Evolutionary conservation across 177 flowering plant species (phyloP), one percentile per base, ranked within the genome.

Genomic region (Vitis hybrid): DNA sequence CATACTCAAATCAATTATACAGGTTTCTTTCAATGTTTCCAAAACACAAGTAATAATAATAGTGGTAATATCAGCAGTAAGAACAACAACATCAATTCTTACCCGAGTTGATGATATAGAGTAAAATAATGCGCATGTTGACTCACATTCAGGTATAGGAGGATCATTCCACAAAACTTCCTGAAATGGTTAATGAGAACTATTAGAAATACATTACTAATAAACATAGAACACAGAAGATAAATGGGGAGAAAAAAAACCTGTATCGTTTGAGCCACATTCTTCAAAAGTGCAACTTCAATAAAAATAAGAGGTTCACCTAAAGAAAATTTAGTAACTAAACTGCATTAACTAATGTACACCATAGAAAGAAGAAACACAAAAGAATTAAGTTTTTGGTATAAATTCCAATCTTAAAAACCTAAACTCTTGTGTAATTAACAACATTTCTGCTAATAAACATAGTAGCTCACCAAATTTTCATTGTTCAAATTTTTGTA

Each of bases 51-150:
- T 39, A 39, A 39, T 39, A 39, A 39, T 39, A 39, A 8, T 6
- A 6, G 48, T 39, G 48, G 2, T 39, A 30, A 30, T 30, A 39
- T 39, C 48, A 39, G 48, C 48, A 39, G 48, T 39, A 39, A 39
- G 30, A 17, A 64, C 51, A 61, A 39, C 26, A 70, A 9, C 51
- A 65, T 26, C 21, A 51, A 60, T 19, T 18, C 67, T 62, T 77
- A 92, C 98, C 95, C 92, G 97, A 62, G 97, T 91, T 66, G 97
- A 88, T 50, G 98, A 94, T 79, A 94, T 92, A 58, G 97, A 91
- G 78, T 92, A 94, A 81, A 94, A 94, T 52, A 94, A 80, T 56
- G 98, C 97, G 73, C 94, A 87, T 61, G 91, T 84, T 56, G 97
- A 97, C 73, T 91, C 91, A 80, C 48, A 56, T 85, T 94, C 98